Base-by-base conservation (phyloP, 306 rosid species). In the Casuarina cunninghamiana region DNA sequence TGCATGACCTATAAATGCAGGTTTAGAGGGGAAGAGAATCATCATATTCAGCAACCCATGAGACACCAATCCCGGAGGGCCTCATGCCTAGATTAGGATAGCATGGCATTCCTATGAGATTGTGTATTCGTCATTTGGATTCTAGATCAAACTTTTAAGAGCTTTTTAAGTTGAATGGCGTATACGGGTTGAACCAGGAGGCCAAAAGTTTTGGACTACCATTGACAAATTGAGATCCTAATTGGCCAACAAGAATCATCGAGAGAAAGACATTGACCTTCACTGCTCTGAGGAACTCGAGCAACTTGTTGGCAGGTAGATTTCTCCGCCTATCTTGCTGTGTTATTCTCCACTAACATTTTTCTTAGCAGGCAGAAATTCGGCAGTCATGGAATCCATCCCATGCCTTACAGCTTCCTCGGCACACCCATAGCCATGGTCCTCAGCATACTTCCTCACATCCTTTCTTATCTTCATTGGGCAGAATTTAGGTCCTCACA, bases 401-500 rank as follows among this genome's bases (percentile, higher is more conserved):
- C 99, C 99, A 6, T 69, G 91, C 82, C 78, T 76, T 82, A 96
- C 83, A 61, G 99, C 99, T 89, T 96, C 99, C 85, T 93, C 98
- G 0, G 85, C 93, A 73, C 78, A 75, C 50, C 99, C 98, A 79
- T 96, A 96, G 57, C 99, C 99, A 46, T 96, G 97, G 77, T 96
- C 84, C 87, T 91, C 99, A 32, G 98, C 99, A 85, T 96, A 96
- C 87, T 89, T 96, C 26, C 99, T 77, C 75, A 96, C 98, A 77
- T 96, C 99, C 85, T 96, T 98, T 0, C 98, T 96, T 83, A 96
- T 96, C 90, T 96, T 96, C 99, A 93, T 96, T 43, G 98, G 93
- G 83, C 98, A 96, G 89, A 96, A 96, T 82, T 96, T 96, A 49
- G 99, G 99, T 51, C 99, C 99, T 16, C 99, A 96, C 99, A 93